Percentiles rank a stretch among this genome's conserved stretches.
Evolutionary conservation across 2,329 filamentous ascomycete genomes (phyloP).

Genomic region (Cordyceps cicadae): DNA sequence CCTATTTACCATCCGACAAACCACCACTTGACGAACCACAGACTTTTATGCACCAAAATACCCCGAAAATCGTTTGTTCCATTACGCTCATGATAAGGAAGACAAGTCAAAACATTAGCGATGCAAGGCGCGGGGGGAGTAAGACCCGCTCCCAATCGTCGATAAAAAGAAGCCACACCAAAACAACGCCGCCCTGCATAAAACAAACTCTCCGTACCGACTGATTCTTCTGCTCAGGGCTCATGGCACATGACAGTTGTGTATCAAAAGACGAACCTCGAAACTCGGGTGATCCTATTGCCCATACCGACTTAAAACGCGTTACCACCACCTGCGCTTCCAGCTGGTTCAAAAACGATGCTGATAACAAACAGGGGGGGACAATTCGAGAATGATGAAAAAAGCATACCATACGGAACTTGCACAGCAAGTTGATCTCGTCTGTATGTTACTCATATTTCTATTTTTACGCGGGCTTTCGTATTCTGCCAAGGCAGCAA

Average conservation of each 20-base stretch:
- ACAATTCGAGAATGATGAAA: neutral
- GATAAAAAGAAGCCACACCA: neutral
- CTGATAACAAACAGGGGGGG: too few relatives aligned
- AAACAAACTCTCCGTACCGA: neutral
- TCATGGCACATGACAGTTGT: neutral
- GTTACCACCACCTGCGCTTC: neutral
- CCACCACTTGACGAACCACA: neutral
- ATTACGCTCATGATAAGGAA: neutral
- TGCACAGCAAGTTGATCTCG: neutral
- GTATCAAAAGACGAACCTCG: neutral
- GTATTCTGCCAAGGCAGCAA: neutral
- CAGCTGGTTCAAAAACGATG: neutral
- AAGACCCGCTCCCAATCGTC: neutral
- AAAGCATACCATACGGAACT: neutral
- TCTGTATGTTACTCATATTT: neutral
- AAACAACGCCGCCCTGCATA: neutral
- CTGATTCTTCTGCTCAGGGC: neutral
- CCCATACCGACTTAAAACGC: neutral
- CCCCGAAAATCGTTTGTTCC: neutral
- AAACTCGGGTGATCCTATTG: neutral
- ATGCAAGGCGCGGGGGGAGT: neutral
- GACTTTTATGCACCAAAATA: neutral
- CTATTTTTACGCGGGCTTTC: neutral
- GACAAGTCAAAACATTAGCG: neutral
- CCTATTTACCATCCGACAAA: neutral